Evolutionary conservation across 805 yeast species (phyloP), one percentile per base, ranked within the genome.

Genomic region (Yamadazyma kitorensis): DNA sequence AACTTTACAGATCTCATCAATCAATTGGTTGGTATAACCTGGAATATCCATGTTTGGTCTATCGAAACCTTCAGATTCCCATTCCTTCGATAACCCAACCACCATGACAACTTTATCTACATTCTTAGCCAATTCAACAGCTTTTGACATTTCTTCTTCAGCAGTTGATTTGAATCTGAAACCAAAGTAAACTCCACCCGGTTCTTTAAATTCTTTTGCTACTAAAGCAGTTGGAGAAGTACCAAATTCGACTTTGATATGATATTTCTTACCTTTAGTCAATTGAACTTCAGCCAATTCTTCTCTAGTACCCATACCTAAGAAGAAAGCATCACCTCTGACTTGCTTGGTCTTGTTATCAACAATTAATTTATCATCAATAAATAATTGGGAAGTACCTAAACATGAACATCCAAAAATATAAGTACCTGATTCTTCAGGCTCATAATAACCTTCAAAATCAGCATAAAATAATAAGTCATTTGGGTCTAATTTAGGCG

Each of bases 341-440:
- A 43, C 55, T 57, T 80, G 84, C 17, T 64, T 52, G 27, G 77
- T 71, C 45, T 64, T 69, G 56, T 78, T 77, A 52, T 79, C 82
- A 32, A 76, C 72, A 20, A 80, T 58, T 37, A 76, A 56, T 45
- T 70, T 46, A 37, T 55, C 82, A 45, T 80, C 70, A 32, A 78
- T 51, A 44, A 63, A 80, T 15, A 80, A 40, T 49, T 68, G 70
- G 19, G 78, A 81, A 24, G 81, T 72, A 14, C 85, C 85, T 31
- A 61, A 47, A 22, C 69, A 70, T 10, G 73, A 55, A 34, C 74
- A 52, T 15, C 82, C 83, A 45, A 79, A 68, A 36, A 67, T 68
- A 47, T 71, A 78, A 11, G 52, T 61, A 7, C 72, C 80, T 29
- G 70, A 43, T 28, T 59, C 65, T 22, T 72, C 76, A 3, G 82